Evolutionary conservation across 1,139 yeast genomes (phyloP), one percentile per base, ranked within the genome.

Genomic region (Pichia sp.): DNA sequence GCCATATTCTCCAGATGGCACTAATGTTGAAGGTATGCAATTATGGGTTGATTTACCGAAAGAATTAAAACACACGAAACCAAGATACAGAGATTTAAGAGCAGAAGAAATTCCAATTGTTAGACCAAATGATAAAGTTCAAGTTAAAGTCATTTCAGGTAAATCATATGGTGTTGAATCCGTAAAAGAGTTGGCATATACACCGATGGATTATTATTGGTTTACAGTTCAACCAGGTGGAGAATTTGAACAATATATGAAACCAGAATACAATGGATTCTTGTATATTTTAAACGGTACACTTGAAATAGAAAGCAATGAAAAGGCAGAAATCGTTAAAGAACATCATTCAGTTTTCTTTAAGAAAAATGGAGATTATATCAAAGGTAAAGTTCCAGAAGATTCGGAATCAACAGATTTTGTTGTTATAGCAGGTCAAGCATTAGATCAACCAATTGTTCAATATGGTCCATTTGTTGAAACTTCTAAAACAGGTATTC

Each of bases 31-130:
- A 35, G 96, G 96, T 42, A 70, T 89, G 71, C 96, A 89, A 64
- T 67, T 90, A 43, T 89, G 97, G 97, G 96, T 89, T 41, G 96
- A 87, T 60, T 72, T 87, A 51, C 96, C 96, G 5, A 76, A 71
- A 45, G 67, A 76, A 4, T 67, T 83, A 60, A 87, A 87, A 62
- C 73, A 79, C 49, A 68, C 78, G 47, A 77, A 76, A 40, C 96
- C 97, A 40, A 69, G 94, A 48, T 89, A 89, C 67, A 74, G 95
- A 56, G 95, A 87, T 61, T 72, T 89, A 59, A 74, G 78, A 58
- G 74, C 75, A 12, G 70, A 71, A 56, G 95, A 87, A 57, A 80
- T 86, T 41, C 95, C 95, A 10, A 70, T 74, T 26, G 81, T 69
- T 20, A 69, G 70, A 47, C 92, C 94, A 41, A 72, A 75, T 54